Conservation (phyloP, 306 rosid genomes). For the Ziziphus jujuba region DNA sequence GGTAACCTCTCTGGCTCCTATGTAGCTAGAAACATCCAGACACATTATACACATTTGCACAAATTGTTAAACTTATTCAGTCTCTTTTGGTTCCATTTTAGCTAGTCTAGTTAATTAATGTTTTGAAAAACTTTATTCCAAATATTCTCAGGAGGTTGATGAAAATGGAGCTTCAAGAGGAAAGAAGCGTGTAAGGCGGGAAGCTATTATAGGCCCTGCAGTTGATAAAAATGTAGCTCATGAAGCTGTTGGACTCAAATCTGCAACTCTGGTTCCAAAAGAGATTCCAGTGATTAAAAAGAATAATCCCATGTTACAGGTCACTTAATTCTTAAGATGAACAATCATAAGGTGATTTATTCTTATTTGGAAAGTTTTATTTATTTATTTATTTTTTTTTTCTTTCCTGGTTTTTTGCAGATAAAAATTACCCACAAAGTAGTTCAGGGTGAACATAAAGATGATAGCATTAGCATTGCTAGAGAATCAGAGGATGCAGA, state of each 20-base stretch:
- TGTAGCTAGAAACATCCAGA: not conserved
- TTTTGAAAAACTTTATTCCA: not conserved
- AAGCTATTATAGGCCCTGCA: slow-evolving; percentile 86
- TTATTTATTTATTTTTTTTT: no score
- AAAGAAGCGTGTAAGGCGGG: slow-evolving; percentile 62
- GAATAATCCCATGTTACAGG: slow-evolving; percentile 76
- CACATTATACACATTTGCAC: not conserved
- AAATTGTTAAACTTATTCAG: not conserved
- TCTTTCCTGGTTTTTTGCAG: slow-evolving; percentile 45
- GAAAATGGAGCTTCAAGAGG: slow-evolving; percentile 43
- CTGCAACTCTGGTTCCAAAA: slow-evolving; percentile 76
- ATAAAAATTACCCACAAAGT: slow-evolving; percentile 69
- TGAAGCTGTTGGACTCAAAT: slow-evolving; percentile 85
- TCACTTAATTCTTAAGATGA: slow-evolving; percentile 27
- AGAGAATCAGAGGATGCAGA: slow-evolving; percentile 56
- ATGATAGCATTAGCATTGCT: slow-evolving; percentile 26
- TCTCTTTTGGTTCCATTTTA: slow-evolving; percentile 2
- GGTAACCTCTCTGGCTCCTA: slow-evolving; percentile 46
- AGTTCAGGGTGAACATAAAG: slow-evolving; percentile 45
- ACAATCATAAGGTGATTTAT: slow-evolving; percentile 22
- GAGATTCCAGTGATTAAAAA: slow-evolving; percentile 83
- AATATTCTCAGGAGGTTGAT: slow-evolving; percentile 51
- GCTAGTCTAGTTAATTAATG: slow-evolving; percentile 4
- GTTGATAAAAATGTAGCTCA: slow-evolving; percentile 85
- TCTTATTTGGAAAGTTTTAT: slow-evolving; percentile 10